Evolutionary conservation across 2,329 filamentous ascomycete species (phyloP).

Genomic region (Aspergillus alliaceus): DNA sequence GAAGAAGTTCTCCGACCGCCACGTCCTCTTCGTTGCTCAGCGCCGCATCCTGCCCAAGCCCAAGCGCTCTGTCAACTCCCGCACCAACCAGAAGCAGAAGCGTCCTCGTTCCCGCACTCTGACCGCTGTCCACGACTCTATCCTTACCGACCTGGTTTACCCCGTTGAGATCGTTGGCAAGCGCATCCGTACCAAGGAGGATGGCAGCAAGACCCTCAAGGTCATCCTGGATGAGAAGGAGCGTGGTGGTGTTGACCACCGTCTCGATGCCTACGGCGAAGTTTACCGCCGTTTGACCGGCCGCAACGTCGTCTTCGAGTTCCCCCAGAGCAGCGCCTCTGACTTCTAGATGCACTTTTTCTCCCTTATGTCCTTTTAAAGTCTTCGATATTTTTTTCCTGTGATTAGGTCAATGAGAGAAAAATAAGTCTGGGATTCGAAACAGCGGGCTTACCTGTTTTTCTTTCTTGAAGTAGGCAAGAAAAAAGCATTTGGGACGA

Average conservation of each 20-base stretch:
- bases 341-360: constrained; percentile 69
- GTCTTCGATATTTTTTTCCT: constrained; percentile 10
- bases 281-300: constrained; percentile 98
- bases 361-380: constrained; percentile 23
- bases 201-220: constrained; percentile 98
- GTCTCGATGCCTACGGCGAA: constrained; percentile 99
- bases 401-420: constrained; percentile 9
- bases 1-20: constrained; percentile 99
- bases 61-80: constrained; percentile 95
- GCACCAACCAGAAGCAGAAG: constrained; percentile 98
- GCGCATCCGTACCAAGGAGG: constrained; percentile 97
- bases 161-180: constrained; percentile 99
- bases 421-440: constrained; percentile 10
- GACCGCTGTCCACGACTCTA: constrained; percentile 97
- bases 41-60: constrained; percentile 98
- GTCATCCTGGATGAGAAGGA: constrained; percentile 99
- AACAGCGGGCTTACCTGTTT: constrained; percentile 6
- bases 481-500: not conserved
- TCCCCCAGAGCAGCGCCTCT: constrained; percentile 76
- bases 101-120: constrained; percentile 96
- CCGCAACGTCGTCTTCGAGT: constrained; percentile 96
- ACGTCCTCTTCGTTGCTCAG: constrained; percentile 97
- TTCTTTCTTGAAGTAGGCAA: not conserved
- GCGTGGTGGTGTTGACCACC: constrained; percentile 98
- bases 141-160: constrained; percentile 97